Base-by-base conservation (phyloP, 75 land plant species). In the Cryptomeria japonica region DNA sequence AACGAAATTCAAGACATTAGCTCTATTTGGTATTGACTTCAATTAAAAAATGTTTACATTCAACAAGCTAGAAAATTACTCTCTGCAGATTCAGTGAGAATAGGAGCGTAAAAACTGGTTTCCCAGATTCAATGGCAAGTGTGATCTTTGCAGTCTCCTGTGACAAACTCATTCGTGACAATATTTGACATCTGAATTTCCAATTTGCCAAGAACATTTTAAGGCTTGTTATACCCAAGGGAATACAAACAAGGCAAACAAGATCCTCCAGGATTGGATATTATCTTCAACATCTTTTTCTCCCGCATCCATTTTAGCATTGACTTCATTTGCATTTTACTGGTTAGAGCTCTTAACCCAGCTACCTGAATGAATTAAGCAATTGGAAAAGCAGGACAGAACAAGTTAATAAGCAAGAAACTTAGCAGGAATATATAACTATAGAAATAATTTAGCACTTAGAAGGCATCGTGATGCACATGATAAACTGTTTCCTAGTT, bases 281-380 rank as follows among this genome's bases (percentile, higher is more conserved):
- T 49, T 3, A 83, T 46, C 47, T 83, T 83, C 36, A 83, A 32
- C 85, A 83, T 83, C 15, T 83, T 41, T 83, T 46, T 83, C 55
- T 83, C 56, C 55, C 46, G 42, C 85, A 83, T 83, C 85, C 85
- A 83, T 83, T 83, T 83, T 31, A 83, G 46, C 85, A 83, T 83
- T 12, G 46, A 41, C 85, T 83, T 83, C 85, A 83, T 83, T 14
- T 83, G 85, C 36, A 41, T 83, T 83, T 83, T 83, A 46, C 85
- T 83, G 32, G 55, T 83, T 83, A 83, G n/a, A 46, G 85, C 55
- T 49, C 85, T 83, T 83, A 83, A 49, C 31, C 85, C 85, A 83
- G 85, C 85, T 83, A 49, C 85, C 85, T 83, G 19, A 46, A 41
- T 47, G 80, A 78, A 78, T 38, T 1, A 78, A 39, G 80, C 19